phyloP scores from a whole-genome alignment of 352 stramenopile species.

The Thraustochytrium sp. region DNA sequence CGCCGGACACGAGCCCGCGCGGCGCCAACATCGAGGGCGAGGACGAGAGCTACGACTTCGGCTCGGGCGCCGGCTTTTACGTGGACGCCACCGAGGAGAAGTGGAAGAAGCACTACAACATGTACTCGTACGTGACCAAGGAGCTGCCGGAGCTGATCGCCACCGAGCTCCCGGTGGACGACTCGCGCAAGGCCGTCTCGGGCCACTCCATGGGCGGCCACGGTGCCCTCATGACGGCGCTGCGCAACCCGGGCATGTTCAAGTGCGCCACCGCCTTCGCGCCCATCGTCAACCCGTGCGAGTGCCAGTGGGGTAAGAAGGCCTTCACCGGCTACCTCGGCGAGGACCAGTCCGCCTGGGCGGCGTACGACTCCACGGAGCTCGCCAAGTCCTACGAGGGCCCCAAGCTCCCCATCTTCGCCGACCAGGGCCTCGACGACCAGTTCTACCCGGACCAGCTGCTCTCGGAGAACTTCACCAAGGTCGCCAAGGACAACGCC shows the following conservation, averaged over 20 bases:
- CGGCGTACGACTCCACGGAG: slow-evolving; percentile 78
- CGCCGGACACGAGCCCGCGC: slow-evolving; percentile 90
- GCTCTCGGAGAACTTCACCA: slow-evolving; percentile 77
- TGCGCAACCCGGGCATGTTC: slow-evolving; percentile 74
- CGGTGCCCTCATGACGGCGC: slow-evolving; percentile 86
- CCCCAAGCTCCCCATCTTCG: slow-evolving; percentile 66
- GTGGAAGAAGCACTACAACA: slow-evolving; percentile 88
- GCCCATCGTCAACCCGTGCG: slow-evolving; percentile 89
- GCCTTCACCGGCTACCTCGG: slow-evolving; percentile 94
- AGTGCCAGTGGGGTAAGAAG: slow-evolving; percentile 96
- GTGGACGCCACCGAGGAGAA: slow-evolving; percentile 87
- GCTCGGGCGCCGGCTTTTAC: slow-evolving; percentile 93
- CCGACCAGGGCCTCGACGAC: slow-evolving; percentile 80
- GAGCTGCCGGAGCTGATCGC: slow-evolving; percentile 84
- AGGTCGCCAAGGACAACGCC: slow-evolving; percentile 48
- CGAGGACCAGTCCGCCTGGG: slow-evolving; percentile 60
- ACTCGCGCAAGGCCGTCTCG: slow-evolving; percentile 69
- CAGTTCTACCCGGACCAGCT: slow-evolving; percentile 79
- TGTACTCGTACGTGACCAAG: slow-evolving; percentile 94
- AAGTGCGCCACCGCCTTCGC: slow-evolving; percentile 88
- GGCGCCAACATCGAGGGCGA: slow-evolving; percentile 80
- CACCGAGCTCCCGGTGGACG: slow-evolving; percentile 70
- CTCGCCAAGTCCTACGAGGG: slow-evolving; percentile 47
- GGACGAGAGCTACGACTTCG: slow-evolving; percentile 89
- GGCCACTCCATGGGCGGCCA: slow-evolving; percentile 97